These are phyloP conservation scores for Amanita muscaria DNA, from an alignment of 768 basidiomycete species.

Conservation along the genomic window DNA sequence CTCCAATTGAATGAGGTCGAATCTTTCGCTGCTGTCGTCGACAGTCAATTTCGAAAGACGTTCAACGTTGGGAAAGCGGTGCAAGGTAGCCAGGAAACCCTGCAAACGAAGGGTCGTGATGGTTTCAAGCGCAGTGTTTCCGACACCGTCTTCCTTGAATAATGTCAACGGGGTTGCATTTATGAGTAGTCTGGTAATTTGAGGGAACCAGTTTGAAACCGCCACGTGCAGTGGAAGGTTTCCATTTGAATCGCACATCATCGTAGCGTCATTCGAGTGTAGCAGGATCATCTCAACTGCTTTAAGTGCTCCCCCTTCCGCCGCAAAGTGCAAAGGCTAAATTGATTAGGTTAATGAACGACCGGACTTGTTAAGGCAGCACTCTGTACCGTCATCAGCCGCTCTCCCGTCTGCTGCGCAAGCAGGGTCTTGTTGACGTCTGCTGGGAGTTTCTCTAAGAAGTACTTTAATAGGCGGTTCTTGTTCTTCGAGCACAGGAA, in stretches of 20 bases:
- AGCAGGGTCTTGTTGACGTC: no score
- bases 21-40: no score
- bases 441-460: constrained; percentile 41
- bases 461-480: constrained; percentile 28
- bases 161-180: constrained; percentile 28
- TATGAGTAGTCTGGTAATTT: constrained; percentile 32
- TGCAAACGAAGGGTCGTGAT: constrained; percentile 21
- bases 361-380: no score
- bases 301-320: constrained; percentile 23
- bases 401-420: no score
- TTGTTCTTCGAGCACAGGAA: constrained; percentile 25
- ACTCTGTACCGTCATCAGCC: no score
- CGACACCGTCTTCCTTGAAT: constrained; percentile 42
- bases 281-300: constrained; percentile 30
- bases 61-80: no score
- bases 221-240: constrained; percentile 45
- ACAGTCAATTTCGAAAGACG: no score
- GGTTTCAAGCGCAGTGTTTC: constrained; percentile 34
- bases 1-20: constrained; percentile 13
- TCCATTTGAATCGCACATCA: constrained; percentile 37
- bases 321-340: constrained; percentile 53
- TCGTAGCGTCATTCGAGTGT: constrained; percentile 26
- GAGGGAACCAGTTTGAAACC: constrained; percentile 22
- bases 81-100: no score
- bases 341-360: no score